Evolutionary conservation across 306 rosid species (phyloP).

Genomic region (Pyrus communis): DNA sequence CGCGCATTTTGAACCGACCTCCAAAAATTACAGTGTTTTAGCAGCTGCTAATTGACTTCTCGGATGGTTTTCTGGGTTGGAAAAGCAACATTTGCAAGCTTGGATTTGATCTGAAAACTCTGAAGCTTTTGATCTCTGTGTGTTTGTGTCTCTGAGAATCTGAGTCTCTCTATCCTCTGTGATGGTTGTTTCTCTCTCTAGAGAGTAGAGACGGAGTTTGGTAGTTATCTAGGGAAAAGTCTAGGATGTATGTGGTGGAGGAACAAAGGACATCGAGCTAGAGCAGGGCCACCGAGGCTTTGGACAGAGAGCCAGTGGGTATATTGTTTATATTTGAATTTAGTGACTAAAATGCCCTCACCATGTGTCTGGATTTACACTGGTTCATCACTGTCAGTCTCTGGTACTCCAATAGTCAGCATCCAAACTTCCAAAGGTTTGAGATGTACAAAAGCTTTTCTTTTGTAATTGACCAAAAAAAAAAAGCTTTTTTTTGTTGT

Average conservation of each 20-base stretch:
- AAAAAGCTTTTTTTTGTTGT: not conserved
- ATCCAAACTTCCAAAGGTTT: not conserved
- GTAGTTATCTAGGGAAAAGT: not conserved
- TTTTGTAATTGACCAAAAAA: too few species aligned
- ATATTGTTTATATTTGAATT: not conserved
- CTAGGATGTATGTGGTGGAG: not conserved
- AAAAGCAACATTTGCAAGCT: not conserved
- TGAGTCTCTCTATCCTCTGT: not conserved
- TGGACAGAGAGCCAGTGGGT: conserved; percentile 52
- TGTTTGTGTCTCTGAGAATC: too few species aligned
- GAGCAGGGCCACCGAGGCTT: conserved; percentile 36
- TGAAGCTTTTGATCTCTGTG: not conserved
- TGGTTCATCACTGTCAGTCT: not conserved
- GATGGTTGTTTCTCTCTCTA: not conserved
- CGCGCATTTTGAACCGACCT: not conserved
- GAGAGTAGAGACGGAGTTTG: not conserved
- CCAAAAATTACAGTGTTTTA: not conserved
- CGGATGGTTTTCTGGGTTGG: not conserved
- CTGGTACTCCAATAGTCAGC: not conserved
- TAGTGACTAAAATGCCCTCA: conserved; percentile 1
- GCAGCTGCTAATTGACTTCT: not conserved
- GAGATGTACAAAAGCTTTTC: not conserved
- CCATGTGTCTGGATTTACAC: not conserved
- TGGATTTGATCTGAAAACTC: not conserved
- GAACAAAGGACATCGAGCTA: conserved; percentile 22